Conservation (phyloP, 345 rosid genomes). For the Eucalyptus brandiana region DNA sequence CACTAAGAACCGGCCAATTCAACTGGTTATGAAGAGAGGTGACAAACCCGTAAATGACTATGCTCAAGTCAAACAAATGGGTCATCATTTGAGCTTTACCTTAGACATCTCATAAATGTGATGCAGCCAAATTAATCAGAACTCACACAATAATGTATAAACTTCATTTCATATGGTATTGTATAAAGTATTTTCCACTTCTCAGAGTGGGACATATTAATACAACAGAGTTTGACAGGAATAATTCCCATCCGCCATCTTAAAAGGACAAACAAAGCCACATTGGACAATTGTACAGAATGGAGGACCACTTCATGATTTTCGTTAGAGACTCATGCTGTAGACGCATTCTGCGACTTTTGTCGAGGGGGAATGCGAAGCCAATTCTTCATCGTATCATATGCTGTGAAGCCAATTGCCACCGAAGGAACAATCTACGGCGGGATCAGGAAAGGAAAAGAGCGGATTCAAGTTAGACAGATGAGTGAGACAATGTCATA, state of each 20-base stretch:
- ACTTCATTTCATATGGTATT: not conserved
- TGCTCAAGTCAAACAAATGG: not conserved
- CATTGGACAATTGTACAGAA: not conserved
- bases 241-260: not conserved
- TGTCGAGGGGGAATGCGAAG: conserved; percentile 74
- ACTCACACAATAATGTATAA: not conserved
- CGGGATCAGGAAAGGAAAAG: not conserved
- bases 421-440: conserved; percentile 88
- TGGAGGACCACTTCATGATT: not conserved
- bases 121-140: not conserved
- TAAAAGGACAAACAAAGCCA: not conserved
- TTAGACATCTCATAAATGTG: not conserved
- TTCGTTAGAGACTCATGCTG: conserved; percentile 1
- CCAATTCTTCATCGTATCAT: conserved; percentile 85
- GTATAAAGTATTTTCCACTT: not conserved
- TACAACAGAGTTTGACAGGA: not conserved
- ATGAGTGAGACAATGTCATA: not conserved
- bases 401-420: conserved; percentile 88
- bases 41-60: not conserved
- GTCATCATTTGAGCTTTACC: not conserved
- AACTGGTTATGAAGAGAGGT: not conserved
- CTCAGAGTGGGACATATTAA: not conserved
- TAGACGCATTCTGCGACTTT: conserved; percentile 20
- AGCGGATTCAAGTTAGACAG: not conserved
- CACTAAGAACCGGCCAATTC: not conserved